Conservation (phyloP, 306 rosid species). For the Acacia acuminata region DNA sequence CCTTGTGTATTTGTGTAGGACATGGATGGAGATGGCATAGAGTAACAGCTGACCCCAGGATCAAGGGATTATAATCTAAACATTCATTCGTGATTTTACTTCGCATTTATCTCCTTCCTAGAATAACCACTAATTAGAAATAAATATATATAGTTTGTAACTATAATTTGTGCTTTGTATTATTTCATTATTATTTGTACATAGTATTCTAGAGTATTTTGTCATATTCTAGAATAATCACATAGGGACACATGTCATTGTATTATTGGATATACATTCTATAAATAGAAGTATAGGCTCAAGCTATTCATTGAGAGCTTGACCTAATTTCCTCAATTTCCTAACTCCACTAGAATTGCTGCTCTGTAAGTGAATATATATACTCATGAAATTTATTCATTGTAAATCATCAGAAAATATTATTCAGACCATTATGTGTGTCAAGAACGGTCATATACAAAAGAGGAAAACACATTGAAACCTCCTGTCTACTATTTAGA, state of each 20-base stretch:
- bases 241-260: too few species aligned
- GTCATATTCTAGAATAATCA: too few species aligned
- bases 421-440: background rate
- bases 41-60: background rate
- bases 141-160: too few species aligned
- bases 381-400: background rate
- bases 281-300: too few species aligned
- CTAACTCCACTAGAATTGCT: background rate
- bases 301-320: too few species aligned
- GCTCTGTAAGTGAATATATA: background rate
- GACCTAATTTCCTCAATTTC: too few species aligned
- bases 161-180: too few species aligned
- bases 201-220: too few species aligned
- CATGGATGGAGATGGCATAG: background rate
- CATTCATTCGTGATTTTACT: too few species aligned
- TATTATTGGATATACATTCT: too few species aligned
- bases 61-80: background rate
- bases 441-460: background rate
- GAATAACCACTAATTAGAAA: too few species aligned
- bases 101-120: background rate
- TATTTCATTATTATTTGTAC: too few species aligned
- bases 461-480: background rate
- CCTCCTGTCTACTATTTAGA: background rate
- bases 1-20: background rate
- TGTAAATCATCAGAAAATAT: background rate